A percentile compares a stretch with the other conserved stretches of the same genome.
phyloP scores from a whole-genome alignment of 2,329 filamentous ascomycete genomes.

The Pestalotiopsis sp. region DNA sequence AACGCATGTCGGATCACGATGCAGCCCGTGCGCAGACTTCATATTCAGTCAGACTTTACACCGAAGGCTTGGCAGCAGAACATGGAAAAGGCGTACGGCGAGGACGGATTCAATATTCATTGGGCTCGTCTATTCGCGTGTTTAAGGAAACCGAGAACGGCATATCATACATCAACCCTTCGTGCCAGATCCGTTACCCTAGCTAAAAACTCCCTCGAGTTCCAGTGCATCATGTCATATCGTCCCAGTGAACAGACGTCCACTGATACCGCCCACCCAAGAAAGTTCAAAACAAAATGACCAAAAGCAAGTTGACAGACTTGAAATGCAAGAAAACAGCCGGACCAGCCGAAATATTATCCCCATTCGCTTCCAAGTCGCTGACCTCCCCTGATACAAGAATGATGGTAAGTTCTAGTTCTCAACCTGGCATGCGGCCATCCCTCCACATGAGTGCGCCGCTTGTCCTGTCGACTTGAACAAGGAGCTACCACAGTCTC shows the following conservation, averaged over 20 bases:
- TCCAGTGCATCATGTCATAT: slow-evolving; percentile 6
- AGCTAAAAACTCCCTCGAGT: background rate
- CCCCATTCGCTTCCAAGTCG: slow-evolving; percentile 1
- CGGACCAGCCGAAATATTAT: slow-evolving; percentile 27
- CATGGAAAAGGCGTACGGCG: slow-evolving; percentile 41
- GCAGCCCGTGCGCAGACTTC: too few species aligned
- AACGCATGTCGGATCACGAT: too few species aligned
- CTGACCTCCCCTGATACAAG: background rate
- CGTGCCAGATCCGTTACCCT: background rate
- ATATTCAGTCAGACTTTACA: too few species aligned
- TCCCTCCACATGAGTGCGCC: background rate
- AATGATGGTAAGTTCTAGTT: slow-evolving; percentile 1
- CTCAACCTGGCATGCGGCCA: background rate
- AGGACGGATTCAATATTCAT: slow-evolving; percentile 39
- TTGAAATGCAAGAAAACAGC: slow-evolving; percentile 17
- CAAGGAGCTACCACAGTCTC: background rate
- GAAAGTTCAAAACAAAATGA: background rate
- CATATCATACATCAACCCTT: slow-evolving; percentile 1
- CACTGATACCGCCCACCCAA: background rate
- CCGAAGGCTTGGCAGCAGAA: too few species aligned
- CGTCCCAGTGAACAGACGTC: background rate
- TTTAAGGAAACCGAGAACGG: slow-evolving; percentile 5
- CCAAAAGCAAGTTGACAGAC: slow-evolving; percentile 2
- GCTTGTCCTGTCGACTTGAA: background rate
- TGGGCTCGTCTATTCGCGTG: slow-evolving; percentile 14